These are phyloP conservation scores for Thymus mandschuricus DNA, from an alignment of 257 asterid genomes.

Conservation along the genomic window DNA sequence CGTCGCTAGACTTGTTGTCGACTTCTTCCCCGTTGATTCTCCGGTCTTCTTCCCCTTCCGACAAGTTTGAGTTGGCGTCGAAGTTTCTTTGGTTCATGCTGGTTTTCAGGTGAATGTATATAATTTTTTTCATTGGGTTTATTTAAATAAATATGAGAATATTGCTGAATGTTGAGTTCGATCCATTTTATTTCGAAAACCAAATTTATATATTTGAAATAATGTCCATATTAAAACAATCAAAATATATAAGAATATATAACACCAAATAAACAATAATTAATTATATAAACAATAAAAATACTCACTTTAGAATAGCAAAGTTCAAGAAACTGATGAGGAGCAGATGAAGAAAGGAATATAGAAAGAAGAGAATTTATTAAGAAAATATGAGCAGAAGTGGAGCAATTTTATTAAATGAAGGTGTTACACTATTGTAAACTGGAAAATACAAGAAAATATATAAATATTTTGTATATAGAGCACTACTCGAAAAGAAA, in stretches of 20 bases:
- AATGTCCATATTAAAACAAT: not conserved
- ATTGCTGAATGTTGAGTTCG: not conserved
- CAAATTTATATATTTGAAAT: not conserved
- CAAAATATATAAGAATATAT: not conserved
- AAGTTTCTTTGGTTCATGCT: conserved; percentile 10
- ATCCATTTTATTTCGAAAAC: not conserved
- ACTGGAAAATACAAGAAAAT: conserved; percentile 6
- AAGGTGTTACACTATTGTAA: not conserved
- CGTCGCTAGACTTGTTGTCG: conserved; percentile 31
- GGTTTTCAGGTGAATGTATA: not conserved
- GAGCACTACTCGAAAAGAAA: not conserved
- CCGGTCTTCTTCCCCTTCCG: conserved; percentile 31
- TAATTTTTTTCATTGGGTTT: not conserved
- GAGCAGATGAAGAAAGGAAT: not conserved
- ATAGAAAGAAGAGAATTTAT: conserved; percentile 11
- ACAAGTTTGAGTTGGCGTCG: not conserved
- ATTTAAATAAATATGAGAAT: no score
- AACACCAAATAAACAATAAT: not conserved
- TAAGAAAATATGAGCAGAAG: not conserved
- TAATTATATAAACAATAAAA: not conserved
- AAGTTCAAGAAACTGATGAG: not conserved
- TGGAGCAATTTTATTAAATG: conserved; percentile 20
- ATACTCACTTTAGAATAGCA: not conserved
- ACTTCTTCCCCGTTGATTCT: conserved; percentile 23
- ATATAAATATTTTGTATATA: not conserved